A percentile compares a stretch with the other conserved stretches of the same genome.
phyloP scores from a whole-genome alignment of 495 filamentous ascomycete species.

The Annulohypoxylon moriforme region DNA sequence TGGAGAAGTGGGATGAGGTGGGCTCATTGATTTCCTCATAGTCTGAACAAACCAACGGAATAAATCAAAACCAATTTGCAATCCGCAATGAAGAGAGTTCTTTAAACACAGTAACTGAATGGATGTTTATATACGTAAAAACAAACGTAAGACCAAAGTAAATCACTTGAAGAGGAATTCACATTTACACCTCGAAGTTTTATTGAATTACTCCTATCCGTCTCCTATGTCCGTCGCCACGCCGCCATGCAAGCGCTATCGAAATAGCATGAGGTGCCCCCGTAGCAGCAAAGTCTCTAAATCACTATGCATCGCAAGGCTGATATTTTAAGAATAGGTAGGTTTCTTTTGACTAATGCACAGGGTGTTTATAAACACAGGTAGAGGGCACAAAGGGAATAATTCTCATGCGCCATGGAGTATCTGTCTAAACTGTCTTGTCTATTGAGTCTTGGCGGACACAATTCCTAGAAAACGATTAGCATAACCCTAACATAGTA shows the following conservation, averaged over 20 bases:
- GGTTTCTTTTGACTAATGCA: conserved; percentile 53
- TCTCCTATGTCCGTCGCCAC: not conserved
- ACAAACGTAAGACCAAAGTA: no score
- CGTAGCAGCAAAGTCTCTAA: not conserved
- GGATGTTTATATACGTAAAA: not conserved
- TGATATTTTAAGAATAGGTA: conserved; percentile 31
- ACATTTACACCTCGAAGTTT: not conserved
- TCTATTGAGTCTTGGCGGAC: conserved; percentile 66
- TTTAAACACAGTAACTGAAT: no score
- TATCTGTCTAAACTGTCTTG: conserved; percentile 51
- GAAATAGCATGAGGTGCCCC: not conserved
- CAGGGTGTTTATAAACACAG: conserved; percentile 53
- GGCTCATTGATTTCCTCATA: not conserved
- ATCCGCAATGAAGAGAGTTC: no score
- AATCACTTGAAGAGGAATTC: not conserved
- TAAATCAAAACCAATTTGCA: not conserved
- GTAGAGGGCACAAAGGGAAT: conserved; percentile 58
- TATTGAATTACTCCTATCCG: conserved; percentile 8
- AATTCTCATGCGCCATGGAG: conserved; percentile 47
- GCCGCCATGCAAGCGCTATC: not conserved
- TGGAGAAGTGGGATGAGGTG: conserved; percentile 57
- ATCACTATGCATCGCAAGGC: conserved; percentile 20
- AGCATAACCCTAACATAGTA: conserved; percentile 21
- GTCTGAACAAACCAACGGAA: not conserved
- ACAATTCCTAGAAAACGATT: conserved; percentile 60